Evolutionary conservation across 139 green algal species (phyloP), one percentile per base, ranked within the genome.

Genomic region (Tetratostichococcus sp.): DNA sequence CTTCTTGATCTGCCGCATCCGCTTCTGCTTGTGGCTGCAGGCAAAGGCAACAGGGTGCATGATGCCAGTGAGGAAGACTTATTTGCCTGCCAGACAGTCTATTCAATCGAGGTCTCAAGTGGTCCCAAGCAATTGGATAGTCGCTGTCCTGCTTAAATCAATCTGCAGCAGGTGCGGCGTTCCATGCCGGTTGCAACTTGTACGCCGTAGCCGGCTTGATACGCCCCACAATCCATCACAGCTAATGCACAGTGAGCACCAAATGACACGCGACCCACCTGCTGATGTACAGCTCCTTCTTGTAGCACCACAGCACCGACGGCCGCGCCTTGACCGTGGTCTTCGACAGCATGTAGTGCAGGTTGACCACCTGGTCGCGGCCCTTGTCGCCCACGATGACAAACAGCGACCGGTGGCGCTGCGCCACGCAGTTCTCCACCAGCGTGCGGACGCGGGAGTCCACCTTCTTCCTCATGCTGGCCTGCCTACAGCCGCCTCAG

Each of bases 381-480:
- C 89, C 96, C 77, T 97, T 97, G 85, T 99, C 96, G 8, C 96
- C 96, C 0, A 99, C 91, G 43, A 99, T 88, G 50, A 99, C 93
- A 77, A 98, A 97, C 85, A 99, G 71, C 11, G 80, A 90, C 4
- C 96, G 85, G 77, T 98, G 89, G 4, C 87, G 77, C 30, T 86
- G 81, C 87, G 96, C 94, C 26, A 97, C 95, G 78, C 93, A 93
- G 80, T 98, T 98, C 80, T 99, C 96, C 65, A 99, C 91, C 43
- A 99, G 85, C 25, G 94, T 98, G 66, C 93, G 85, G 66, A 99
- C 96, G 30, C 96, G 88, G 25, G 81, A 80, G 77, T 99, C 96
- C 70, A 99, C 92, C 75, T 98, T 98, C 84, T 98, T 98, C 84
- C 94, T 88, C 96, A 99, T 99, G 39, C n/a, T n/a, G n/a, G n/a